These are phyloP conservation scores for Talaromyces thailandensis DNA, from an alignment of 495 filamentous ascomycete genomes.

Conservation along the genomic window DNA sequence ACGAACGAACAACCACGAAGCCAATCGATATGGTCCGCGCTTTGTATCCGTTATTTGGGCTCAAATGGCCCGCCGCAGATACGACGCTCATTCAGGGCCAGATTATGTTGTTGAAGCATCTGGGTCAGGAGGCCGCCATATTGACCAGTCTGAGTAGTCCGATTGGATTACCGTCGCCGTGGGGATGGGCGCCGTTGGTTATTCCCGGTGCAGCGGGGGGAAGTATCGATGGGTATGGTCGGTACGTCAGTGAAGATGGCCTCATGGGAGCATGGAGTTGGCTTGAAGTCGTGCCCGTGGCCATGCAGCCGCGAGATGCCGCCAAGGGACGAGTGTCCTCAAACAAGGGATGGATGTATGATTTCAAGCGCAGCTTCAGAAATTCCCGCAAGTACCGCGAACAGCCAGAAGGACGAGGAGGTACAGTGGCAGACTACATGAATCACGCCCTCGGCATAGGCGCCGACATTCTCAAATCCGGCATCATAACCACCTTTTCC, in stretches of 20 bases:
- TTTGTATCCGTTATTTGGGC: neutral
- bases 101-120: neutral
- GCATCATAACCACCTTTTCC: neutral
- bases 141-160: neutral
- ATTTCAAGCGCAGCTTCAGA: neutral
- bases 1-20: neutral
- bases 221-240: neutral
- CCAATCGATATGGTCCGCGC: neutral
- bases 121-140: neutral
- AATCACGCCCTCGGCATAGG: neutral
- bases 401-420: neutral
- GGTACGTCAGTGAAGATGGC: neutral
- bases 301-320: neutral
- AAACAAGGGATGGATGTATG: neutral
- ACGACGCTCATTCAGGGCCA: neutral
- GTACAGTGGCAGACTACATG: neutral
- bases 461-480: neutral
- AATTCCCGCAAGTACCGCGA: neutral
- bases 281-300: neutral
- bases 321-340: neutral
- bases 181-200: neutral
- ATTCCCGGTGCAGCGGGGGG: neutral
- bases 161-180: neutral
- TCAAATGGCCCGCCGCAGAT: neutral
- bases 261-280: neutral